Percentiles rank a stretch among this genome's conserved stretches.
Evolutionary conservation across 352 stramenopile species (phyloP).

Genomic region (Phytopythium aichiense): DNA sequence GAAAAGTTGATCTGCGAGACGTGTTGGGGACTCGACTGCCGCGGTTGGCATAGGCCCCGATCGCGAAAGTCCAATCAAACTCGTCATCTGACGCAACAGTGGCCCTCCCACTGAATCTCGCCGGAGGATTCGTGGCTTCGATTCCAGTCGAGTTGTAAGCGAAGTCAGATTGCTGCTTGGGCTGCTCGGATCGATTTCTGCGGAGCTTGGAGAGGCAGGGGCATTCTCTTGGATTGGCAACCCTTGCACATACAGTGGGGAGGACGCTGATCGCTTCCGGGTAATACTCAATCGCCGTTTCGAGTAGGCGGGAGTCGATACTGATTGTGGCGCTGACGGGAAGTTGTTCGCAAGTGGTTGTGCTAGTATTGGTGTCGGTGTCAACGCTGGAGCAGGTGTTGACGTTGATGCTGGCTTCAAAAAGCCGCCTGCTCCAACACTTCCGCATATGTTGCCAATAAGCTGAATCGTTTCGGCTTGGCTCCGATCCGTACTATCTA

Average conservation of each 20-base stretch:
- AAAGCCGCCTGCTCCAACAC: not conserved
- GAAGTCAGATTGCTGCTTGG: too few relatives aligned
- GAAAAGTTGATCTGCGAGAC: constrained; percentile 4
- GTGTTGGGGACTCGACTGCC: not conserved
- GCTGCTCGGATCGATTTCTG: not conserved
- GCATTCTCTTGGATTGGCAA: not conserved
- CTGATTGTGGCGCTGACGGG: not conserved
- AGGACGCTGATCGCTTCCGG: not conserved
- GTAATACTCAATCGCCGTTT: not conserved
- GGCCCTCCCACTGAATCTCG: not conserved
- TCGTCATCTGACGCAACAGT: constrained; percentile 7
- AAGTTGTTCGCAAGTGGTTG: not conserved
- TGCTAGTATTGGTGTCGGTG: not conserved
- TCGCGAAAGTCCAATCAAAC: not conserved
- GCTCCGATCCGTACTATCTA: not conserved
- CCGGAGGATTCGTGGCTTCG: not conserved
- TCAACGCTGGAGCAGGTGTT: not conserved
- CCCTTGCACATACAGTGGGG: not conserved
- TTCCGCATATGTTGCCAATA: not conserved
- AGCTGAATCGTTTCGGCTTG: not conserved
- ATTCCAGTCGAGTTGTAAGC: not conserved
- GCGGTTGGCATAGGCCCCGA: not conserved
- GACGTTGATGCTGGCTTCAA: not conserved
- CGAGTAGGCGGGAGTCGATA: not conserved
- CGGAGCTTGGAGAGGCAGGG: not conserved